Conservation (phyloP, 805 yeast species). For the Lachancea sp. region DNA sequence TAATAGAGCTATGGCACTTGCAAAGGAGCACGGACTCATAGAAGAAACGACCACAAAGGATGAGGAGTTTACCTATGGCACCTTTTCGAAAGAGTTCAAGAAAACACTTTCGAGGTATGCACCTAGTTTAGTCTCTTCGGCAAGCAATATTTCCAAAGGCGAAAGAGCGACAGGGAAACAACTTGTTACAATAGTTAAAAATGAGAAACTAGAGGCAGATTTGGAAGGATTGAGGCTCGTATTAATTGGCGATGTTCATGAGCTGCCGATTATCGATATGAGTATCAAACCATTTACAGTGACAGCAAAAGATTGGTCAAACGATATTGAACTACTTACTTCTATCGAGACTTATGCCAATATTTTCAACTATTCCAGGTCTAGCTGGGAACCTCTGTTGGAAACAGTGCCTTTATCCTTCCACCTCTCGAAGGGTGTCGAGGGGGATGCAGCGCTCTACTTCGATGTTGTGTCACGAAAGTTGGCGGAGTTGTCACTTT, state of each 20-base stretch:
- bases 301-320: conserved; percentile 76
- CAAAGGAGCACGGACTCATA: conserved; percentile 19
- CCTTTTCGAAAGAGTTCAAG: conserved; percentile 59
- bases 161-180: conserved; percentile 16
- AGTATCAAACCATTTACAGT: conserved; percentile 62
- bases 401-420: conserved; percentile 82
- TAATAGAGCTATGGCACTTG: conserved; percentile 59
- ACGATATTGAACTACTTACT: conserved; percentile 65
- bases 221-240: conserved; percentile 76
- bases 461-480: conserved; percentile 72
- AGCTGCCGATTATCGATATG: conserved; percentile 79
- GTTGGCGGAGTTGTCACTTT: conserved; percentile 70
- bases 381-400: conserved; percentile 91
- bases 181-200: conserved; percentile 41
- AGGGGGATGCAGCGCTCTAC: conserved; percentile 43
- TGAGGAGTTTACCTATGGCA: conserved; percentile 26
- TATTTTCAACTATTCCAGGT: conserved; percentile 79
- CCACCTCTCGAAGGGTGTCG: conserved; percentile 49
- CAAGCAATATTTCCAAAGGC: conserved; percentile 37
- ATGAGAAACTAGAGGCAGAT: conserved; percentile 60
- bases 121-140: conserved; percentile 46
- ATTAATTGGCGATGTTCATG: conserved; percentile 84
- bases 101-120: conserved; percentile 57
- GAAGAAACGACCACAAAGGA: conserved; percentile 17
- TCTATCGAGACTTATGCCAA: conserved; percentile 62